These are phyloP conservation scores for Leptomonas pyrrhocoris DNA, from an alignment of 208 protist genomes.

Conservation along the genomic window DNA sequence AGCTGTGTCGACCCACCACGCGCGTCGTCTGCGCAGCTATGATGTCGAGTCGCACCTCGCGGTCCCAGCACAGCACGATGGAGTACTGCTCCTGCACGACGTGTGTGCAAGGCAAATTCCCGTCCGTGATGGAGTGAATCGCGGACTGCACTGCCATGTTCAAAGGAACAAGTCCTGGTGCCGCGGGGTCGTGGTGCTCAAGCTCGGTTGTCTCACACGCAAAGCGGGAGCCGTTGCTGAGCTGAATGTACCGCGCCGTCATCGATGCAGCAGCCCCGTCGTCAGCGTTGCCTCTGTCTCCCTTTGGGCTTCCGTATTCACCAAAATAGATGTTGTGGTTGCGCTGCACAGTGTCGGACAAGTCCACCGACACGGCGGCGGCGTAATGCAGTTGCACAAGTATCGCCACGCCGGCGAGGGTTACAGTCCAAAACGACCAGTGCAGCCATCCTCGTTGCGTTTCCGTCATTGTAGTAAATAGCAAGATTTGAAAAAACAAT, in stretches of 20 bases:
- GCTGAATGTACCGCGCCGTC: conserved; percentile 26
- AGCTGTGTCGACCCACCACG: not conserved
- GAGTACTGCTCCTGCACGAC: not conserved
- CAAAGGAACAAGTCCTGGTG: not conserved
- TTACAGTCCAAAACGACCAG: not conserved
- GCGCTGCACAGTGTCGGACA: conserved; percentile 17
- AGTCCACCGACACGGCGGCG: conserved; percentile 3
- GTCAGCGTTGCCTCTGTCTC: not conserved
- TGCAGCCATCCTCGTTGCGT: not conserved
- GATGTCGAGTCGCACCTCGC: conserved; percentile 9
- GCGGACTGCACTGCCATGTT: conserved; percentile 12
- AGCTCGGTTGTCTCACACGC: conserved; percentile 14
- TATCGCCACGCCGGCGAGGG: not conserved
- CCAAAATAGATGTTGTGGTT: conserved; percentile 20
- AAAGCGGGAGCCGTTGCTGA: conserved; percentile 37
- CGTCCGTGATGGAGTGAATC: not conserved
- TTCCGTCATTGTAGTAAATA: too few species aligned
- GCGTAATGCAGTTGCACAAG: not conserved
- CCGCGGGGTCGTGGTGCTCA: conserved; percentile 5
- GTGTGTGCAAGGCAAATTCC: conserved; percentile 6
- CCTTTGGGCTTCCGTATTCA: not conserved
- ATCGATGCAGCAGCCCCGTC: not conserved
- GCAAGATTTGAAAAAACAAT: not conserved
- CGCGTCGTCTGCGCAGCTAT: not conserved
- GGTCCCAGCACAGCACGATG: conserved; percentile 24